phyloP scores from a whole-genome alignment of 2,329 filamentous ascomycete genomes.

The Aspergillus felis region DNA sequence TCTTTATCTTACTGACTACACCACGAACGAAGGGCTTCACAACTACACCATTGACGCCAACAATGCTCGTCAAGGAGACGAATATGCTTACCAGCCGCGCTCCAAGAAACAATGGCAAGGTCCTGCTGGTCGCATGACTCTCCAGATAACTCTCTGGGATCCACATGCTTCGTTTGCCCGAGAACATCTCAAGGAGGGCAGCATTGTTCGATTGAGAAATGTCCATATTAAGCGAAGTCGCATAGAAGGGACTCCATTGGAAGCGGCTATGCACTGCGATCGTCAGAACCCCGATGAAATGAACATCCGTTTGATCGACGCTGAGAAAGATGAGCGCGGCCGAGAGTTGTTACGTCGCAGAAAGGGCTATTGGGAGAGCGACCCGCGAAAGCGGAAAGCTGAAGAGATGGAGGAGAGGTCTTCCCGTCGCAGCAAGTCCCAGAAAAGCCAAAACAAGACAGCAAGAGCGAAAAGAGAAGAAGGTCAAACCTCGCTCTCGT shows the following conservation, averaged over 20 bases:
- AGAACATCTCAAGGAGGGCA: constrained; percentile 52
- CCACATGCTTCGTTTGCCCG: constrained; percentile 61
- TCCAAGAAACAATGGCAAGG: constrained; percentile 59
- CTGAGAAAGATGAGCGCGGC: constrained; percentile 44
- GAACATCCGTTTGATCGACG: constrained; percentile 54
- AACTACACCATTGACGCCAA: constrained; percentile 44
- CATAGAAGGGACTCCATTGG: constrained; percentile 52
- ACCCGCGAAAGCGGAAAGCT: constrained; percentile 32
- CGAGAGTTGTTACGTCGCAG: constrained; percentile 61
- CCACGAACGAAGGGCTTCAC: constrained; percentile 63
- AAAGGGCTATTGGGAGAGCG: constrained; percentile 56
- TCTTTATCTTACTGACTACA: constrained; percentile 81
- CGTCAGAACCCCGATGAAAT: constrained; percentile 48
- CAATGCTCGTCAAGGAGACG: constrained; percentile 49
- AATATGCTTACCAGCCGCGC: constrained; percentile 50
- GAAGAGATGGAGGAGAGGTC: constrained; percentile 16
- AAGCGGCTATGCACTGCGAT: constrained; percentile 69
- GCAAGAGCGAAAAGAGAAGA: constrained; percentile 27
- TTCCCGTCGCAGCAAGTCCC: constrained; percentile 7
- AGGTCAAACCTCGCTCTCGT: constrained; percentile 21
- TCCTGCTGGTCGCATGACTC: constrained; percentile 66
- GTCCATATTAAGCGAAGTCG: constrained; percentile 62
- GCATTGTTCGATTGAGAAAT: constrained; percentile 67
- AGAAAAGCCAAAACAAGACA: constrained; percentile 35
- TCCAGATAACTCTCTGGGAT: constrained; percentile 69